Base-by-base conservation (phyloP, 441 rosid genomes). In the Monsonia emarginata region DNA sequence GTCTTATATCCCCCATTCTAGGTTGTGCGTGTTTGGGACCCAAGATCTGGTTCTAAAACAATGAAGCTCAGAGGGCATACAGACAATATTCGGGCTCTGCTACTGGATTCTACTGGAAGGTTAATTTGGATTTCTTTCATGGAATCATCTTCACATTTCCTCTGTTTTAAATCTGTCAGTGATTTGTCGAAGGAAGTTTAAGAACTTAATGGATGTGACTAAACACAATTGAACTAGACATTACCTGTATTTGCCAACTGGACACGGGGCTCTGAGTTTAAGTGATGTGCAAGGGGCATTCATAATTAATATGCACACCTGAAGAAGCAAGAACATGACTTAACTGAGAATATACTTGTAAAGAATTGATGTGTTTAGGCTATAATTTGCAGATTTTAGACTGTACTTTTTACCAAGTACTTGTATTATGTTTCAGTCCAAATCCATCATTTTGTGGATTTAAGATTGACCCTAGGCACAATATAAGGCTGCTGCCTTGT, bases 1-100 rank as follows among this genome's bases (percentile, higher is more conserved):
- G 30, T 25, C 11, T 25, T 56, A 22, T 7, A 11, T 11, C 60
- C 60, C 30, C 60, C 25, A 16, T 54, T 81, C 52, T 70, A 95
- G 99, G 97, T 89, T 74, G 91, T 95, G 73, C 97, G 99, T 46
- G 96, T 91, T 67, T 95, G 99, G 99, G 99, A 95, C 77, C 96
- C 98, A 63, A 86, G 99, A 78, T 84, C 89, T 72, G 99, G 98
- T 73, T 80, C 92, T 46, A 95, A 95, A 86, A 86, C 88, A 70
- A 89, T 95, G 96, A 95, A 95, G 79, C 75, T 95, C 67, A 86
- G 91, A 78, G 98, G 99, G 74, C 98, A 95, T 74, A 87, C 91
- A 34, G 99, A 95, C 82, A 95, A 95, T 72, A 87, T 95, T 65
- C 83, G 99, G 77, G 93, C 96, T 66, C 76, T 95, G 73, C 97